Percentiles rank a stretch among this genome's conserved stretches.
These are phyloP conservation scores for Aureobasidium sp. DNA, from an alignment of 2,329 filamentous ascomycete genomes.

Conservation along the genomic window DNA sequence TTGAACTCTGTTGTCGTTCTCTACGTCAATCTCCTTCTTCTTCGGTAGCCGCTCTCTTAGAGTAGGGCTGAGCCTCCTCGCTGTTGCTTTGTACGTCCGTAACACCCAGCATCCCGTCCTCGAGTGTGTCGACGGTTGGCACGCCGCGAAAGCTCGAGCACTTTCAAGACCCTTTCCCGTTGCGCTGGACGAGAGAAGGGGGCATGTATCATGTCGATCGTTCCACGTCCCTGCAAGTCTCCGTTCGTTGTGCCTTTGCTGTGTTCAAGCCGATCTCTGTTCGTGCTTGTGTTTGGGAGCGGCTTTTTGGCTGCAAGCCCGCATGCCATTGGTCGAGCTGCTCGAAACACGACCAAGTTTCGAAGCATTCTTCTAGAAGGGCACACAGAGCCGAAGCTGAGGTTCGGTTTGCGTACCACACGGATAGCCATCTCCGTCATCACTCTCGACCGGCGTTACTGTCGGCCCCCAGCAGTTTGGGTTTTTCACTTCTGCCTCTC, in stretches of 20 bases:
- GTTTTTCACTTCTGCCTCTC: not conserved
- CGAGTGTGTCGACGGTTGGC: not conserved
- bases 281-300: constrained; percentile 3
- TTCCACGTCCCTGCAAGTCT: not conserved
- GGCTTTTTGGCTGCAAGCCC: not conserved
- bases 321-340: not conserved
- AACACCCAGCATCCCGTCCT: not conserved
- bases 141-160: not conserved
- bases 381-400: constrained; percentile 1
- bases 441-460: not conserved
- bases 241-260: not conserved
- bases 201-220: constrained; percentile 8
- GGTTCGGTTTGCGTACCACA: constrained; percentile 2
- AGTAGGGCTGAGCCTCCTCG: constrained; percentile 2
- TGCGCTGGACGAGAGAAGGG: not conserved
- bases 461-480: constrained; percentile 4
- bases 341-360: constrained; percentile 5
- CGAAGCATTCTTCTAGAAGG: constrained; percentile 8
- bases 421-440: constrained; percentile 1
- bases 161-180: not conserved
- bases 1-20: constrained; percentile 11
- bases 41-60: not conserved
- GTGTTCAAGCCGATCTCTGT: not conserved
- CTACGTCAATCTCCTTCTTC: constrained; percentile 10
- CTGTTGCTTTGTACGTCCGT: not conserved